A percentile compares a stretch with the other conserved stretches of the same genome.
These are phyloP conservation scores for Cladosporium halotolerans DNA, from an alignment of 2,329 filamentous ascomycete species.

Conservation along the genomic window DNA sequence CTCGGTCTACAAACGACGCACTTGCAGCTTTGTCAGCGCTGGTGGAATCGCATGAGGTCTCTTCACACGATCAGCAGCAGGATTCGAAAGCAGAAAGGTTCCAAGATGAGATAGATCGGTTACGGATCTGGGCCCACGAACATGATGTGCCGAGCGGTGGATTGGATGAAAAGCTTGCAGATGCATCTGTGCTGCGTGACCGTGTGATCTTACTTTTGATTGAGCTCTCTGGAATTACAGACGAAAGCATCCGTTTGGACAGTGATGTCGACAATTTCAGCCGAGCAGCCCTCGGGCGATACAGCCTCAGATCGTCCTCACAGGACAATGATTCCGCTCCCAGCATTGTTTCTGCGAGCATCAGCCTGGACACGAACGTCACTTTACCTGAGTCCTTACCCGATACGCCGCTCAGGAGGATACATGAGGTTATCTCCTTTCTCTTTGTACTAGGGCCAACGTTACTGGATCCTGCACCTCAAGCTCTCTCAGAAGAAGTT, in stretches of 20 bases:
- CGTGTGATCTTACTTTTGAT: not conserved
- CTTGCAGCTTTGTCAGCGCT: no score
- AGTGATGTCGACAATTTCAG: not conserved
- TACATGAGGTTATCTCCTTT: not conserved
- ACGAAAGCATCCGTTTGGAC: not conserved
- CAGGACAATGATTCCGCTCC: not conserved
- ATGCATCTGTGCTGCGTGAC: not conserved
- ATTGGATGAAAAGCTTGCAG: not conserved
- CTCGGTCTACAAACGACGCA: no score
- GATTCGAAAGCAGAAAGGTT: not conserved
- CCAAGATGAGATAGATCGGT: not conserved
- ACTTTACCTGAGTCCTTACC: not conserved
- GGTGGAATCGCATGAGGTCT: no score
- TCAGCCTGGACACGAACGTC: not conserved
- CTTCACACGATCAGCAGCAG: no score
- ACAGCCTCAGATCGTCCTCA: not conserved
- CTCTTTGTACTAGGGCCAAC: not conserved
- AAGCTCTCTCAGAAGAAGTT: not conserved
- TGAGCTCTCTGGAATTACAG: not conserved
- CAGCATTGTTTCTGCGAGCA: not conserved
- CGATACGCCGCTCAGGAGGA: not conserved
- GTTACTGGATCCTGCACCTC: not conserved
- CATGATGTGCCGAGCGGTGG: not conserved
- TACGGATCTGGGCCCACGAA: not conserved
- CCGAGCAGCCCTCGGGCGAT: not conserved